Percentiles rank a stretch among this genome's conserved stretches.
phyloP scores from a whole-genome alignment of 2,329 filamentous ascomycete species.

The Camptophora hylomeconis region DNA sequence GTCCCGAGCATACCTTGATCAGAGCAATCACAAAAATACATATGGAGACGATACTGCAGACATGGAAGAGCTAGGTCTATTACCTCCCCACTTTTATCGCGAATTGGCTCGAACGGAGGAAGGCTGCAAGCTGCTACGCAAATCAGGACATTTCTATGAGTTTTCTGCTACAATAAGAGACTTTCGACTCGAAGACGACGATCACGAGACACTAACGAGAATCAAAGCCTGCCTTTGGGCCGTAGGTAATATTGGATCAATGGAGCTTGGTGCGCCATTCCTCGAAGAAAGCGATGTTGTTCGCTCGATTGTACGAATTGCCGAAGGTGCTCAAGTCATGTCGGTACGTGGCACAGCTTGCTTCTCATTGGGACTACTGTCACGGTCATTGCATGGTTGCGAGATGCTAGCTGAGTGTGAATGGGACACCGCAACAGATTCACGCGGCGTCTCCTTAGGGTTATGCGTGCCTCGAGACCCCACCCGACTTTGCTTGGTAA shows the following conservation, averaged over 20 bases:
- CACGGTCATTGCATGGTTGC: constrained; percentile 77
- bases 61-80: constrained; percentile 43
- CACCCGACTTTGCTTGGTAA: constrained; percentile 62
- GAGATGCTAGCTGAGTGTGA: constrained; percentile 81
- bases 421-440: constrained; percentile 84
- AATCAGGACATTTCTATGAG: constrained; percentile 93
- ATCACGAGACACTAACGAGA: constrained; percentile 74
- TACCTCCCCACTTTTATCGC: constrained; percentile 96
- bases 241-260: constrained; percentile 92
- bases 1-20: constrained; percentile 60
- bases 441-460: constrained; percentile 69
- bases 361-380: constrained; percentile 87
- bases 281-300: constrained; percentile 84
- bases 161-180: constrained; percentile 83
- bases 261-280: constrained; percentile 93
- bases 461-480: constrained; percentile 76
- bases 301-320: constrained; percentile 73
- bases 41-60: constrained; percentile 42
- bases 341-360: constrained; percentile 91
- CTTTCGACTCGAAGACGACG: constrained; percentile 71
- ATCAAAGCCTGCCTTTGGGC: constrained; percentile 97
- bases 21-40: constrained; percentile 31
- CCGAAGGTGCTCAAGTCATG: constrained; percentile 77
- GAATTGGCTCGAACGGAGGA: constrained; percentile 87
- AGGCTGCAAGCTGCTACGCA: constrained; percentile 75